Evolutionary conservation across 768 basidiomycete genomes (phyloP), one percentile per base, ranked within the genome.

Genomic region (Serendipita sp.): DNA sequence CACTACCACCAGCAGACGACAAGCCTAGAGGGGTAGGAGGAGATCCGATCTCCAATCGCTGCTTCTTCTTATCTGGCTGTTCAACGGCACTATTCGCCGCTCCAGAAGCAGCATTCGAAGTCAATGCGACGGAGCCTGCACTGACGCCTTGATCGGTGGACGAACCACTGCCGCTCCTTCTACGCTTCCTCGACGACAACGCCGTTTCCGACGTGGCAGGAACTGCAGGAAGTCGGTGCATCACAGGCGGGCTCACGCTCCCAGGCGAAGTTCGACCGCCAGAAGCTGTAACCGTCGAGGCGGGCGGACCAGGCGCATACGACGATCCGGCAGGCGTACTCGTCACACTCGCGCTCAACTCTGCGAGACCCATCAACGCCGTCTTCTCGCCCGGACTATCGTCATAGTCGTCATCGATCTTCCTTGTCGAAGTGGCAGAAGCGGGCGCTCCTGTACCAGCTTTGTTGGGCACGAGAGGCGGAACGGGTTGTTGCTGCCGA

Each of bases 31-130:
- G 28, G 8, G 56, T n/a, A 1, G 56, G 18, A n/a, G 56, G 56
- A 0, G 56, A 60, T 11, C 56, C 56, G 30, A 32, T 51, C 28
- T 60, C 56, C 34, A 60, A 37, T 8, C 56, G 56, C 56, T 60
- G 56, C 56, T 60, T 60, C 56, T 60, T 60, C 56, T 60, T 60
- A 10, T 60, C 56, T 10, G 56, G 56, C 56, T 60, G 28, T 32
- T 24, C 56, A 2, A 8, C 32, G 4, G 28, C 56, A n/a, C 28
- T 28, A 10, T 10, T n/a, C 18, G 56, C 56, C 16, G 53, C 13
- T 15, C 53, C 30, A 30, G 16, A n/a, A 60, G n/a, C 8, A 10
- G 18, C 34, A 18, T 32, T 32, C n/a, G n/a, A 18, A 32, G 8
- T n/a, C 8, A 32, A 8, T 32, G 48, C 48, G n/a, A 51, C 48